These are phyloP conservation scores for Paramecium sexaurelia DNA, from an alignment of 73 alveolate species.

Conservation along the genomic window DNA sequence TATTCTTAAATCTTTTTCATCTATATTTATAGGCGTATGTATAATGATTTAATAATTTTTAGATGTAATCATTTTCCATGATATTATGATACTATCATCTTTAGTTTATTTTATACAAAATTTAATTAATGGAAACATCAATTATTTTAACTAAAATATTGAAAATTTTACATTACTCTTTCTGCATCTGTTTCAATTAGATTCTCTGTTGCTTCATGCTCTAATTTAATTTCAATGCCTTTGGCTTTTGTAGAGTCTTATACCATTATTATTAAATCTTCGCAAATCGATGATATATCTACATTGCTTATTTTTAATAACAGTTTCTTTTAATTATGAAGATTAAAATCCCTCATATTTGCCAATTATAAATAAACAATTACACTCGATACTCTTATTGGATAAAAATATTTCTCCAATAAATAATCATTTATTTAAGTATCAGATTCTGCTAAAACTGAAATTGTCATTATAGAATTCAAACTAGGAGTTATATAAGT, in stretches of 20 bases:
- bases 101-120: background rate
- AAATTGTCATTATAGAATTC: constrained; percentile 44
- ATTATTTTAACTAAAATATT: constrained; percentile 5
- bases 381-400: constrained; percentile 16
- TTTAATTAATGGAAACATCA: constrained; percentile 15
- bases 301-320: background rate
- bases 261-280: constrained; percentile 8
- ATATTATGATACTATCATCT: background rate
- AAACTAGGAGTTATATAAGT: background rate
- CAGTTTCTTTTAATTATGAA: constrained; percentile 15
- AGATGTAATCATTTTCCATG: background rate
- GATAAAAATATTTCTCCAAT: constrained; percentile 9
- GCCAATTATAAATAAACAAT: constrained; percentile 2
- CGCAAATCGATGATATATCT: background rate
- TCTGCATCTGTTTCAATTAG: constrained; percentile 14
- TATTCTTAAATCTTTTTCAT: constrained; percentile 14
- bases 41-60: background rate
- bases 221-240: constrained; percentile 35
- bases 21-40: background rate
- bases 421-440: background rate
- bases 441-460: constrained; percentile 6
- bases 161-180: constrained; percentile 27
- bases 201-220: background rate
- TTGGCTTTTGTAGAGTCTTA: constrained; percentile 17
- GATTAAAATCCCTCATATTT: constrained; percentile 40